Conservation (phyloP, 2,329 filamentous ascomycete genomes). For the Talaromyces sp. region DNA sequence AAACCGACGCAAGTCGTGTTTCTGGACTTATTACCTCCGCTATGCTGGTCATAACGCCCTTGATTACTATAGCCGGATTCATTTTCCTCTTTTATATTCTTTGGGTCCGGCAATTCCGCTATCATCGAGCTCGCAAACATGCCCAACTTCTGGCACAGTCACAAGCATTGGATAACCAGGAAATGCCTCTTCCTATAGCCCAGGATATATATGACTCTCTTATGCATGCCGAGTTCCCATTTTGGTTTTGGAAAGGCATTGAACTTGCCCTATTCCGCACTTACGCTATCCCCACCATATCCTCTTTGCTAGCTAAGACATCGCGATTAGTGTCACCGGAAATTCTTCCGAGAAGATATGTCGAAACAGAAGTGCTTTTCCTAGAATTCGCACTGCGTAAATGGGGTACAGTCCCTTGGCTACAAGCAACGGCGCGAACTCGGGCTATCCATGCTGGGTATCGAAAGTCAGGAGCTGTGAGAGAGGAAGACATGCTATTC, state of each 20-base stretch:
- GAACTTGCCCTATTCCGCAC: slow-evolving; percentile 59
- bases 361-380: slow-evolving; percentile 49
- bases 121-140: background rate
- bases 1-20: background rate
- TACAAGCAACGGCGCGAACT: slow-evolving; percentile 56
- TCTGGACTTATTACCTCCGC: background rate
- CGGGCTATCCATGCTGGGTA: slow-evolving; percentile 60
- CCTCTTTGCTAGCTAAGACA: slow-evolving; percentile 45
- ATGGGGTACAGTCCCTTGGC: slow-evolving; percentile 41
- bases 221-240: slow-evolving; percentile 49
- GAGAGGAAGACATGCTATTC: slow-evolving; percentile 61
- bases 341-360: slow-evolving; percentile 45
- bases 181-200: background rate
- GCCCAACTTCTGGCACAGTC: background rate
- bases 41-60: background rate
- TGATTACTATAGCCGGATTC: background rate
- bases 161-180: background rate
- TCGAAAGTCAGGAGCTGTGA: slow-evolving; percentile 55
- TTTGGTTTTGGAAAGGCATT: slow-evolving; percentile 46
- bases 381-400: slow-evolving; percentile 44
- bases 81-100: background rate
- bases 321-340: slow-evolving; percentile 41
- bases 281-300: slow-evolving; percentile 56
- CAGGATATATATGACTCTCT: background rate
- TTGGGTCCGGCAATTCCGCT: background rate